Percentiles rank a stretch among this genome's conserved stretches.
These are phyloP conservation scores for Iris pallida DNA, from an alignment of 116 monocot species.

Conservation along the genomic window DNA sequence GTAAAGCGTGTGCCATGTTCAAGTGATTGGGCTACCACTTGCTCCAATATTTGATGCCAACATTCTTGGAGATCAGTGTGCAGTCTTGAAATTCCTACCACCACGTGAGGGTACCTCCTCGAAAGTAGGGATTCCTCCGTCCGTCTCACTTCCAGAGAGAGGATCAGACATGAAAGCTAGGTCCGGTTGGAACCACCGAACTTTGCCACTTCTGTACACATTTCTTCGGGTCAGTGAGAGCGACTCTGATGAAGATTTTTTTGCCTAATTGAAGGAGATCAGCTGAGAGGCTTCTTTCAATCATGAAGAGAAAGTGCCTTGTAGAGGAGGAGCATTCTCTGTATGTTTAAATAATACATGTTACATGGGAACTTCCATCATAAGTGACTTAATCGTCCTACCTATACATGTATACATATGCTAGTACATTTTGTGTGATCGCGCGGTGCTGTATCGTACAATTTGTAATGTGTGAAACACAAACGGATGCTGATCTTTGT, in stretches of 20 bases:
- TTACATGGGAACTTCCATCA: too few relatives aligned
- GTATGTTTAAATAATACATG: too few relatives aligned
- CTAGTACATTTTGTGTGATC: too few relatives aligned
- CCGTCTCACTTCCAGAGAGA: constrained; percentile 2
- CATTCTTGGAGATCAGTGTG: constrained; percentile 10
- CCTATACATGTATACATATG: too few relatives aligned
- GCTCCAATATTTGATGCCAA: constrained; percentile 35
- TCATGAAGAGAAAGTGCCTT: too few relatives aligned
- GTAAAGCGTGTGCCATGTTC: constrained; percentile 50
- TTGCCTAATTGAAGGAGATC: too few relatives aligned
- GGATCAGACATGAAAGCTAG: background rate
- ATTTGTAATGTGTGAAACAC: too few relatives aligned
- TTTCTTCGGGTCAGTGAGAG: constrained; percentile 5
- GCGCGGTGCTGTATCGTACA: too few relatives aligned
- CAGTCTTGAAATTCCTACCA: constrained; percentile 27
- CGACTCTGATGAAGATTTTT: constrained; percentile 14
- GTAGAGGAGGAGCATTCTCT: too few relatives aligned
- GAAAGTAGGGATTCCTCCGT: background rate
- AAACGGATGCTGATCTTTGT: too few relatives aligned
- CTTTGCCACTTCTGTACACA: background rate
- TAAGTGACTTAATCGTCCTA: too few relatives aligned
- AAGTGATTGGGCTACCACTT: constrained; percentile 50
- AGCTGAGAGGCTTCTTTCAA: too few relatives aligned
- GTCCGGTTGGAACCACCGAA: constrained; percentile 12
- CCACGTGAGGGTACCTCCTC: background rate